phyloP scores from a whole-genome alignment of 1,284 basidiomycete species.

The Apiotrichum porosum region DNA sequence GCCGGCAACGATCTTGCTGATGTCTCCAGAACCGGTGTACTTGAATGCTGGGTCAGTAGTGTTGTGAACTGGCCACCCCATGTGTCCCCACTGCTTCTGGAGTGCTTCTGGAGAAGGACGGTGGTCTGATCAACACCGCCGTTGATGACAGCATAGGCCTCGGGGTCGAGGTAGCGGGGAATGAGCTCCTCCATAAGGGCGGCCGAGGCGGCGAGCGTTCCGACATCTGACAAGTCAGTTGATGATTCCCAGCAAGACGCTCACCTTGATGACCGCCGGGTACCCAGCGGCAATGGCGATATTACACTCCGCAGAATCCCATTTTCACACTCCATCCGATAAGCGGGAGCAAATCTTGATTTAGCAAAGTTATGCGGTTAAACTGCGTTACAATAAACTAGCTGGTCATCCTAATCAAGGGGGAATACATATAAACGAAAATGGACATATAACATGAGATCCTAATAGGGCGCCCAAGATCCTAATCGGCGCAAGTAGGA shows the following conservation, averaged over 20 bases:
- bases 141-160: constrained; percentile 66
- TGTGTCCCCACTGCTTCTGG: constrained; percentile 80
- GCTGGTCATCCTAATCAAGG: no score
- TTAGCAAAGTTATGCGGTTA: no score
- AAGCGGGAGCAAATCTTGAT: no score
- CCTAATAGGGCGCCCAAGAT: no score
- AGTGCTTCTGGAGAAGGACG: constrained; percentile 69
- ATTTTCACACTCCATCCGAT: no score
- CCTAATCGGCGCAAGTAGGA: no score
- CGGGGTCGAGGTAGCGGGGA: constrained; percentile 72
- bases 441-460: no score
- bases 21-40: constrained; percentile 64
- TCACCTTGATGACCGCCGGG: constrained; percentile 61
- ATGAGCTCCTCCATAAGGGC: constrained; percentile 66
- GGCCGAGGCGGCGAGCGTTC: constrained; percentile 63
- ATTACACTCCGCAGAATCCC: no score
- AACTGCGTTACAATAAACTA: no score
- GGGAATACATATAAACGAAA: no score
- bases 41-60: constrained; percentile 52
- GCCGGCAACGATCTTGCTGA: constrained; percentile 68
- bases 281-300: constrained; percentile 76
- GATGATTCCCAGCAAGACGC: neutral
- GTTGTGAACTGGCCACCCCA: no score
- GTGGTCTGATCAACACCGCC: constrained; percentile 71
- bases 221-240: constrained; percentile 54